Conservation (phyloP, 169 alveolate genomes). For the Plasmodium sp. region DNA sequence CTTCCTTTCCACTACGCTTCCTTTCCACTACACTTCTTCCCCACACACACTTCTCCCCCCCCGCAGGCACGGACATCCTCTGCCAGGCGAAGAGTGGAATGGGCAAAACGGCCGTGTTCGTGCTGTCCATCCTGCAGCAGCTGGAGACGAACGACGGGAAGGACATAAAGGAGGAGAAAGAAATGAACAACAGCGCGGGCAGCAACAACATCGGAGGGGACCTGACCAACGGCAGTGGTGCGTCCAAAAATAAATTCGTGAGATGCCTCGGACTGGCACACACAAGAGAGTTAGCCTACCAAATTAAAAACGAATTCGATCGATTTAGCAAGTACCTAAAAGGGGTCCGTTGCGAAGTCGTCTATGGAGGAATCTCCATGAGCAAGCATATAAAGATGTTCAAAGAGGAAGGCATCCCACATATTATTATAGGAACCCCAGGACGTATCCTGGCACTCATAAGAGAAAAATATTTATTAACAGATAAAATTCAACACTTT, state of each 20-base stretch:
- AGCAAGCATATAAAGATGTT: conserved; percentile 94
- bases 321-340: conserved; percentile 96
- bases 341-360: conserved; percentile 95
- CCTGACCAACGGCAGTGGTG: conserved; percentile 40
- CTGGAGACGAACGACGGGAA: conserved; percentile 92
- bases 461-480: conserved; percentile 92
- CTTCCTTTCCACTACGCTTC: not conserved
- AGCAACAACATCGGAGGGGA: conserved; percentile 80
- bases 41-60: not conserved
- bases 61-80: conserved; percentile 96
- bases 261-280: conserved; percentile 96
- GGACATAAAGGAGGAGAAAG: conserved; percentile 78
- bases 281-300: conserved; percentile 99
- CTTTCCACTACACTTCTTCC: not conserved
- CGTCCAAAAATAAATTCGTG: conserved; percentile 82
- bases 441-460: conserved; percentile 98
- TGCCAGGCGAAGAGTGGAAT: conserved; percentile 99
- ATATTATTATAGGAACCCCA: conserved; percentile 99
- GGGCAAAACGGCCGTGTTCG: conserved; percentile 99
- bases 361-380: conserved; percentile 98
- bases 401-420: conserved; percentile 95
- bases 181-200: conserved; percentile 71
- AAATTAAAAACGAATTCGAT: conserved; percentile 98
- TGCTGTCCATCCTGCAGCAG: conserved; percentile 97
- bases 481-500: conserved; percentile 95